Percentiles rank a stretch among this genome's conserved stretches.
phyloP scores from a whole-genome alignment of 768 basidiomycete genomes.

The Atractiella rhizophila region DNA sequence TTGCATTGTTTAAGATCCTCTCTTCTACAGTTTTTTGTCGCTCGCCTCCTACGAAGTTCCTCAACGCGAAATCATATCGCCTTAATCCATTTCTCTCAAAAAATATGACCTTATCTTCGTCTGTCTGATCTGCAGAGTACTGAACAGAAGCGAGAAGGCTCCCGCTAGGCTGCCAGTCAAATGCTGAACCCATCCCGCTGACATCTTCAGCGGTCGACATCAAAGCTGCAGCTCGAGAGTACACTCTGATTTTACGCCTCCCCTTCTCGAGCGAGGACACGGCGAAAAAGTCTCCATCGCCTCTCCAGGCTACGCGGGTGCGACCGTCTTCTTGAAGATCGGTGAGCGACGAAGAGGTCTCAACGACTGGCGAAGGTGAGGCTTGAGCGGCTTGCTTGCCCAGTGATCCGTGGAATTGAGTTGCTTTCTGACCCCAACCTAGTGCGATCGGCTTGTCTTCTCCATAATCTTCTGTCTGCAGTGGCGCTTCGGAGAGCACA shows the following conservation, averaged over 20 bases:
- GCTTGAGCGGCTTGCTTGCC: constrained; percentile 55
- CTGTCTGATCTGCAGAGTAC: constrained; percentile 40
- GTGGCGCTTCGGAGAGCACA: constrained; percentile 48
- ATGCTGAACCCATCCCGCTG: constrained; percentile 48
- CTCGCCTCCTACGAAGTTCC: no score
- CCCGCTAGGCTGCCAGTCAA: constrained; percentile 72
- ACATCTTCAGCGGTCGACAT: constrained; percentile 67
- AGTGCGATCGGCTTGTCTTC: constrained; percentile 87
- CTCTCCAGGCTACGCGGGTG: constrained; percentile 72
- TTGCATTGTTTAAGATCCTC: no score
- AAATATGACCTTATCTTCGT: constrained; percentile 49
- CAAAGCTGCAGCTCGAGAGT: constrained; percentile 43
- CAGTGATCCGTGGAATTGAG: constrained; percentile 87
- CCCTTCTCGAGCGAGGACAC: constrained; percentile 30
- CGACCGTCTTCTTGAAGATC: constrained; percentile 42
- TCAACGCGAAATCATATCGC: constrained; percentile 61
- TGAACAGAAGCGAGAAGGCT: constrained; percentile 60
- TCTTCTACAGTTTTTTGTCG: no score
- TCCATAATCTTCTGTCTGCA: constrained; percentile 56
- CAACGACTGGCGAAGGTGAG: no score
- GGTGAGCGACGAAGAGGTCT: constrained; percentile 26
- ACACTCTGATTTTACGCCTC: constrained; percentile 42
- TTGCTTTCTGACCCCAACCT: constrained; percentile 91
- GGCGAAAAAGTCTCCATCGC: constrained; percentile 69
- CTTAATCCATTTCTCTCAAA: constrained; percentile 85